Percentiles rank a stretch among this genome's conserved stretches.
phyloP scores from a whole-genome alignment of 163 green algal genomes.

The Prototheca cutis region DNA sequence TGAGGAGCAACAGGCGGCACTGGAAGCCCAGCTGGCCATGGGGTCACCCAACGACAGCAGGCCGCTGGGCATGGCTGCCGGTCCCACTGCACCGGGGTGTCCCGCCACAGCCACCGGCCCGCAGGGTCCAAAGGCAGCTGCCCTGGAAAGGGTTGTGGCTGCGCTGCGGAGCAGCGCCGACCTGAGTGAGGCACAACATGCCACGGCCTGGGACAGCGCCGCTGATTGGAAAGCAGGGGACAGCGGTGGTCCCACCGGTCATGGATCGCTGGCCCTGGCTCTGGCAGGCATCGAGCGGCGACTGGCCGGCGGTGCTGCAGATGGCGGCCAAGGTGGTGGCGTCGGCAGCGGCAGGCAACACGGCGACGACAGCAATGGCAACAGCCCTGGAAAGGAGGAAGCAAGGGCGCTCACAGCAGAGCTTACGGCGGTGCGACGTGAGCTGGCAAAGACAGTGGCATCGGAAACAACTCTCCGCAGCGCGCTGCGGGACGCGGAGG shows the following conservation, averaged over 20 bases:
- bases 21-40: conserved; percentile 4
- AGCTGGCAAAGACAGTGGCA: background rate
- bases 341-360: background rate
- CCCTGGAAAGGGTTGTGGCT: background rate
- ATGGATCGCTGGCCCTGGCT: background rate
- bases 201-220: too few species aligned
- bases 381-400: background rate
- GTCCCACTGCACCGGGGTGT: too few species aligned
- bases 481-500: background rate
- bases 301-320: background rate
- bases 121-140: background rate
- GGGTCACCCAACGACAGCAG: too few species aligned
- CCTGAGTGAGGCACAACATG: too few species aligned
- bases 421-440: background rate
- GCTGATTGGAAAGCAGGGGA: background rate
- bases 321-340: background rate
- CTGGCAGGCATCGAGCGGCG: background rate
- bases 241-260: too few species aligned
- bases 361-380: background rate
- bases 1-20: conserved; percentile 18
- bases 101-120: too few species aligned
- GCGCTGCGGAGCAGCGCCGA: background rate
- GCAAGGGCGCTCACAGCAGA: background rate
- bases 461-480: background rate
- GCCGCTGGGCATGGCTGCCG: too few species aligned